Evolutionary conservation across 2,329 filamentous ascomycete species (phyloP).

Genomic region (Epichloe gansuensis): DNA sequence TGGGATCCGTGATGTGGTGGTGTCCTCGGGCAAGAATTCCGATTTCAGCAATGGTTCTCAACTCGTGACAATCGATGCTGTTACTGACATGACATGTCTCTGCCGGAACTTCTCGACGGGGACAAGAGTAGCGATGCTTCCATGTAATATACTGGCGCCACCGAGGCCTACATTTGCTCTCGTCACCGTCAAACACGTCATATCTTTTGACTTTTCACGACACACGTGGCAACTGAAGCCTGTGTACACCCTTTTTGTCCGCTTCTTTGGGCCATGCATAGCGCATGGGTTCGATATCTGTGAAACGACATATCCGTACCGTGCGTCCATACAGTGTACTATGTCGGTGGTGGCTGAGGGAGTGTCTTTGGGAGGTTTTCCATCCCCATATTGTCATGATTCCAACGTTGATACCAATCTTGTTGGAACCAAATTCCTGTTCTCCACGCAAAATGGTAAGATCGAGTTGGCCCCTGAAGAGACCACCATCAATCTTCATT

Average conservation of each 20-base stretch:
- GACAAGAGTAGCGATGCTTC: not conserved
- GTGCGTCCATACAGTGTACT: not conserved
- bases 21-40: conserved; percentile 1
- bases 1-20: conserved; percentile 1
- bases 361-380: not conserved
- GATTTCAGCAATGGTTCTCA: not conserved
- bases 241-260: not conserved
- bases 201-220: not conserved
- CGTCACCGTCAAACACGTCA: not conserved
- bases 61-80: not conserved
- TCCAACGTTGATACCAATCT: too few relatives aligned
- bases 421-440: too few relatives aligned
- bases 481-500: too few relatives aligned
- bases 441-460: too few relatives aligned
- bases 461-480: too few relatives aligned
- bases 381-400: not conserved
- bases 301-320: not conserved
- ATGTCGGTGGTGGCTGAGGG: not conserved
- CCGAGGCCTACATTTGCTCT: not conserved
- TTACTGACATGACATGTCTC: not conserved
- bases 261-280: not conserved
- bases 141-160: not conserved
- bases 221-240: conserved; percentile 4
- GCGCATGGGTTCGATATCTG: not conserved
- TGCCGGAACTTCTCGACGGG: not conserved